Evolutionary conservation across 2,329 filamentous ascomycete genomes (phyloP).

Genomic region (Pseudogymnoascus destructans): DNA sequence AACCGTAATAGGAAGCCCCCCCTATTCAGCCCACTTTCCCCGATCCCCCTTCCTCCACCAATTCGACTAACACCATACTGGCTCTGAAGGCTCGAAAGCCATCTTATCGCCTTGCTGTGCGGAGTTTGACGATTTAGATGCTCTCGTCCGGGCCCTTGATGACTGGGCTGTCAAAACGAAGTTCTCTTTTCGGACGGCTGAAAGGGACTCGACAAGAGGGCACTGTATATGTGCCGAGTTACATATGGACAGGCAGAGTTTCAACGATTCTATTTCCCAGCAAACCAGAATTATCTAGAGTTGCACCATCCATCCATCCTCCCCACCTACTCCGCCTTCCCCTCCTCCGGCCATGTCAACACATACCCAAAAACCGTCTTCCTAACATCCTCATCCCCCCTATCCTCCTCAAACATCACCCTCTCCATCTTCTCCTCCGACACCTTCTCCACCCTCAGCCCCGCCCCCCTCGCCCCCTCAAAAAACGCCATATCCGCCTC

Average conservation of each 20-base stretch:
- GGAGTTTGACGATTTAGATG: too few relatives aligned
- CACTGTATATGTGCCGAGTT: too few relatives aligned
- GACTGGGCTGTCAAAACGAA: too few relatives aligned
- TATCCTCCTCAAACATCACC: conserved; percentile 81
- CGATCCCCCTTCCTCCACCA: too few relatives aligned
- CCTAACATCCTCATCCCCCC: conserved; percentile 67
- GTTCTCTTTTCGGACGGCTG: too few relatives aligned
- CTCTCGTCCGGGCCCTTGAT: too few relatives aligned
- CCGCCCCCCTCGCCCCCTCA: conserved; percentile 54
- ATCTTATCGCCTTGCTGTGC: too few relatives aligned
- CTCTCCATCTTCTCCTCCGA: conserved; percentile 71
- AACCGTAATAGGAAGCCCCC: too few relatives aligned
- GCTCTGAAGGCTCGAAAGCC: too few relatives aligned
- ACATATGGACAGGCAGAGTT: background rate
- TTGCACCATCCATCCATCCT: background rate
- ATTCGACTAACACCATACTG: too few relatives aligned
- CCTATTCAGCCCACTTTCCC: too few relatives aligned
- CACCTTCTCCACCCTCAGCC: conserved; percentile 67
- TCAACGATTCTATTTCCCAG: background rate
- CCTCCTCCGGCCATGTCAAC: conserved; percentile 19
- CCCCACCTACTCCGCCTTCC: background rate
- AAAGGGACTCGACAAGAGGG: too few relatives aligned
- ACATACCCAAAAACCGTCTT: conserved; percentile 49
- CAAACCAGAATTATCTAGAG: background rate
- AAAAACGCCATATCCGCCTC: conserved; percentile 82